Base-by-base conservation (phyloP, 441 rosid genomes). In the Gossypium trilobum region DNA sequence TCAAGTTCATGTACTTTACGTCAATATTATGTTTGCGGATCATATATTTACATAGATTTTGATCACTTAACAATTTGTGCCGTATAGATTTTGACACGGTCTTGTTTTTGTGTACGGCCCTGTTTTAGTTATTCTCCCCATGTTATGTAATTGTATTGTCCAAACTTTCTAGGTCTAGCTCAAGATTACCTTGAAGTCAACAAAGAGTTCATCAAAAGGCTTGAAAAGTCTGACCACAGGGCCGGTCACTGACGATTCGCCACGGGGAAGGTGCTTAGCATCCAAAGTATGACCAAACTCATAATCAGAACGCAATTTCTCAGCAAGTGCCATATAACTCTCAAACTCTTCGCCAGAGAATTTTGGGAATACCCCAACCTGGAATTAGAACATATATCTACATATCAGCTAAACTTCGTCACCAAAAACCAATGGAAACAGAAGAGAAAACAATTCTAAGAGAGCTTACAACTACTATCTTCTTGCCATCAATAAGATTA, bases 351-450 rank as follows among this genome's bases (percentile, higher is more conserved):
- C 84, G 2, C 98, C 99, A 2, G 96, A 89, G 62, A 92, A 86
- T 72, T 91, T 82, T 20, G 97, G 90, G 82, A 95, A 95, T 63
- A 95, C 90, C 1, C 95, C 99, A 81, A 92, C 93, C 99, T 92
- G 82, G 78, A 78, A 79, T 67, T 55, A 70, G 27, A 10, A 74
- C 39, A 71, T 0, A 58, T 13, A 75, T 7, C 13, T 17, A 54
- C 31, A 42, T 42, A 27, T 11, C n/a, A 39, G 10, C 27, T 27
- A 33, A 64, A n/a, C 3, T 66, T 52, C 0, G 17, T 10, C 25
- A 22, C 2, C 17, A 17, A 64, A 51, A 10, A 27, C 2, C 0
- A 5, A 57, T 7, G 2, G 2, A 13, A 48, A 68, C 42, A 63
- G 72, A 67, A 42, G 10, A 36, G 29, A 17, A 74, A 3, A 31